Evolutionary conservation across 805 yeast genomes (phyloP).

Genomic region (Yarrowia keelungensis): DNA sequence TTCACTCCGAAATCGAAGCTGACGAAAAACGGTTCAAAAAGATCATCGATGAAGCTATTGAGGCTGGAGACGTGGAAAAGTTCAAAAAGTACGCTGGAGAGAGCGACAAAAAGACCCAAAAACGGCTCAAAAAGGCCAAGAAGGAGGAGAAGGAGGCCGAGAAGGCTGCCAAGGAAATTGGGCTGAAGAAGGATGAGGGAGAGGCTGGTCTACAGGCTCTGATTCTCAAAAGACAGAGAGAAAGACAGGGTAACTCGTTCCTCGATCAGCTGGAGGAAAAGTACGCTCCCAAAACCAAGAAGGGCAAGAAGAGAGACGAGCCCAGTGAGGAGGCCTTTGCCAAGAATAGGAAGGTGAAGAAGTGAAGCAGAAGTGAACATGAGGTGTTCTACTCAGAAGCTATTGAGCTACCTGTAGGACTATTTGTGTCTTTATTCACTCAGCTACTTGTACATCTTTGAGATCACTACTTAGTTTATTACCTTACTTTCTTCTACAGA

Average conservation of each 20-base stretch:
- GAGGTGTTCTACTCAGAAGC: too few species aligned
- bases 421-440: too few species aligned
- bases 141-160: constrained; percentile 59
- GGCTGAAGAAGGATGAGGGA: constrained; percentile 46
- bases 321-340: constrained; percentile 11
- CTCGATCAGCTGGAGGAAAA: constrained; percentile 50
- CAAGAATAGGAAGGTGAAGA: constrained; percentile 3
- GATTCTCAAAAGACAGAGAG: constrained; percentile 44
- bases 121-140: constrained; percentile 53
- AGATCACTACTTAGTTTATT: too few species aligned
- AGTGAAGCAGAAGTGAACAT: background rate
- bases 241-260: constrained; percentile 12
- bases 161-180: constrained; percentile 62
- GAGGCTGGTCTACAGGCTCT: constrained; percentile 50
- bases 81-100: constrained; percentile 58
- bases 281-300: constrained; percentile 43
- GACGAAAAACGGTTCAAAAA: constrained; percentile 69
- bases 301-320: constrained; percentile 35
- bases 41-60: constrained; percentile 58
- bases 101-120: constrained; percentile 55
- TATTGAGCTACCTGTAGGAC: too few species aligned
- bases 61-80: constrained; percentile 51
- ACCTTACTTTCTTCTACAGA: too few species aligned
- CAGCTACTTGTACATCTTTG: too few species aligned
- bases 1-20: constrained; percentile 71